These are phyloP conservation scores for Cladosporium cucumerinum DNA, from an alignment of 2,329 filamentous ascomycete species.

Conservation along the genomic window DNA sequence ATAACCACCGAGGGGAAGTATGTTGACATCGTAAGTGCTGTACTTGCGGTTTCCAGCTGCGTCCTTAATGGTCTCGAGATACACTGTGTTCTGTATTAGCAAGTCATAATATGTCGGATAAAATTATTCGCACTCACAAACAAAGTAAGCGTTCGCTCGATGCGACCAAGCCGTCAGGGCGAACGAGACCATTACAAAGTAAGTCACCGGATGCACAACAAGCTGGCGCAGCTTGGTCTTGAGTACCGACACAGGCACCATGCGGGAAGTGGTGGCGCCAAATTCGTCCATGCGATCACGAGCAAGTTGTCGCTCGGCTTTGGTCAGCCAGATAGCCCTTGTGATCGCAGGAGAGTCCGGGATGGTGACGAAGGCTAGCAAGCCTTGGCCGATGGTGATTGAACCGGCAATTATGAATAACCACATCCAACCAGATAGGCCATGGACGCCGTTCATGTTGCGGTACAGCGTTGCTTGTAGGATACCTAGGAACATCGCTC, in stretches of 20 bases:
- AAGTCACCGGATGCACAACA: slow-evolving; percentile 1
- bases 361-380: slow-evolving; percentile 11
- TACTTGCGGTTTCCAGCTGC: neutral
- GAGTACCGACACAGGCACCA: neutral
- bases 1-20: neutral
- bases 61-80: neutral
- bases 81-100: neutral
- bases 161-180: neutral
- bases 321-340: slow-evolving; percentile 43
- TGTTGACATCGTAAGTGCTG: slow-evolving; percentile 8
- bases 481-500: slow-evolving; percentile 49
- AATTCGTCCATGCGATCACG: neutral
- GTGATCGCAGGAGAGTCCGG: slow-evolving; percentile 39
- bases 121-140: neutral
- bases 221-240: neutral
- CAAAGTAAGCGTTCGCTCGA: neutral
- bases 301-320: slow-evolving; percentile 1
- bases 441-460: slow-evolving; percentile 24
- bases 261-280: neutral
- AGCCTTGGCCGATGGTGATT: slow-evolving; percentile 10
- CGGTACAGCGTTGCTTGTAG: slow-evolving; percentile 52
- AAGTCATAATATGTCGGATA: neutral
- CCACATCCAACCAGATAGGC: slow-evolving; percentile 14
- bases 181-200: slow-evolving; percentile 3
- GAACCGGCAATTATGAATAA: slow-evolving; percentile 16